A percentile compares a stretch with the other conserved stretches of the same genome.
Conservation (phyloP, 1,139 yeast species). For the Debaryomycetaceae sp. region DNA sequence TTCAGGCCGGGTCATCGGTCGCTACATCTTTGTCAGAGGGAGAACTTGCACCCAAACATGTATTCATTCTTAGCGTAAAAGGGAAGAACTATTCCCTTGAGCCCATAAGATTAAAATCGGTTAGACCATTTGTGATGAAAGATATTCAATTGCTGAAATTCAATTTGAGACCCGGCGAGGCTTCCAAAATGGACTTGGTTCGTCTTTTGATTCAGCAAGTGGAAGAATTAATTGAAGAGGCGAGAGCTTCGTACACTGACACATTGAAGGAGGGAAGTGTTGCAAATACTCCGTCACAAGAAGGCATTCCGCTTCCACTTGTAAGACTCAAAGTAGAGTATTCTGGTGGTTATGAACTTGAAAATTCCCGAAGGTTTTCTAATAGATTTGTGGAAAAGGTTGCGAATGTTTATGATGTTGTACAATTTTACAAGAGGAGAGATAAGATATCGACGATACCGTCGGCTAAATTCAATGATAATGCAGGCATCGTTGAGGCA, state of each 20-base stretch:
- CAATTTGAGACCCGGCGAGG: slow-evolving; percentile 59
- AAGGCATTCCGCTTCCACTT: slow-evolving; percentile 63
- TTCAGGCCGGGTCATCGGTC: slow-evolving; percentile 93
- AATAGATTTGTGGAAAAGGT: slow-evolving; percentile 86
- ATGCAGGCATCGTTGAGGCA: slow-evolving; percentile 12
- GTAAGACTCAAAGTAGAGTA: slow-evolving; percentile 83
- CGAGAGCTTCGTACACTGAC: slow-evolving; percentile 48
- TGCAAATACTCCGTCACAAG: slow-evolving; percentile 12
- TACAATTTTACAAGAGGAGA: slow-evolving; percentile 52
- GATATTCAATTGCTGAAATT: slow-evolving; percentile 56
- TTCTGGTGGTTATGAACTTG: slow-evolving; percentile 87
- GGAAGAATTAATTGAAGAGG: slow-evolving; percentile 60
- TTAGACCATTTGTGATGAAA: slow-evolving; percentile 78
- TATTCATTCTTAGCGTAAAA: slow-evolving; percentile 63
- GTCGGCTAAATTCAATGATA: slow-evolving; percentile 21
- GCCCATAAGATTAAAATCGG: slow-evolving; percentile 64
- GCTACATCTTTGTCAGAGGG: slow-evolving; percentile 90
- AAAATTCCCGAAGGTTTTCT: slow-evolving; percentile 84
- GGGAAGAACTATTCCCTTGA: slow-evolving; percentile 60
- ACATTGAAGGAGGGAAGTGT: slow-evolving; percentile 26
- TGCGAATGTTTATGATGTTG: slow-evolving; percentile 85
- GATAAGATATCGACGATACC: slow-evolving; percentile 8
- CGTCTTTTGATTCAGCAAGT: slow-evolving; percentile 61
- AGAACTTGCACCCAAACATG: slow-evolving; percentile 73
- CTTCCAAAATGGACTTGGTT: slow-evolving; percentile 60